These are phyloP conservation scores for Clarireedia hainanense DNA, from an alignment of 2,329 filamentous ascomycete genomes.

Conservation along the genomic window DNA sequence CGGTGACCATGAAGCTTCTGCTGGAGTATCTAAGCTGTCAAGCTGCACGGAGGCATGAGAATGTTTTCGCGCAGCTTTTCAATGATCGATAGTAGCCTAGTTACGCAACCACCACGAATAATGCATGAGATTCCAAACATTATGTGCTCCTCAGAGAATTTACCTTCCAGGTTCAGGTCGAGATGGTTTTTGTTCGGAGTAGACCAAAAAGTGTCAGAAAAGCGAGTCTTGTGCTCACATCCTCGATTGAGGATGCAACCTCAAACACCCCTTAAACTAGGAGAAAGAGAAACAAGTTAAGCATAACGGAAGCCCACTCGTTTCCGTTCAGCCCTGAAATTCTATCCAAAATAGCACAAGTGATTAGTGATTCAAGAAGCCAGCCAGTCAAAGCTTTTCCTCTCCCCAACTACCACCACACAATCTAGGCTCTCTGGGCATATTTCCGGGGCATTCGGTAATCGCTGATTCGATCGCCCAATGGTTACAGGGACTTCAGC, in stretches of 20 bases:
- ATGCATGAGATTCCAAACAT: constrained; percentile 25
- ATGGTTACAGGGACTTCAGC: neutral
- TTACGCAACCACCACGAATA: constrained; percentile 25
- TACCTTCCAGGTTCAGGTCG: neutral
- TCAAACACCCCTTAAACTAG: too few species aligned
- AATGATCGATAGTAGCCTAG: constrained; percentile 23
- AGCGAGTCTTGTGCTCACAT: too few species aligned
- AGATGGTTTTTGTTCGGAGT: neutral
- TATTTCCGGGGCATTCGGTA: neutral
- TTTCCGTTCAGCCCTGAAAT: too few species aligned
- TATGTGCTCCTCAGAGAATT: too few species aligned
- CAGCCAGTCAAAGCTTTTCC: neutral
- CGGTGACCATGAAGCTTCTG: constrained; percentile 12
- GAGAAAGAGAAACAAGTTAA: too few species aligned
- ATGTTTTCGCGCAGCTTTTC: constrained; percentile 19
- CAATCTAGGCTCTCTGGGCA: neutral
- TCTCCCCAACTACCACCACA: neutral
- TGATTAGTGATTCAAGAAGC: neutral
- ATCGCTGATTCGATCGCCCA: neutral
- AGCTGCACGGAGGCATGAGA: constrained; percentile 1
- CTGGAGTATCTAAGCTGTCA: constrained; percentile 8
- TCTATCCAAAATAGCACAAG: too few species aligned
- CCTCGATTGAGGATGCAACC: too few species aligned
- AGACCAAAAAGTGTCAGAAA: neutral
- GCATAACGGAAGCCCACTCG: too few species aligned